A percentile compares a stretch with the other conserved stretches of the same genome.
Conservation (phyloP, 441 rosid genomes). For the Mallotus repandus region DNA sequence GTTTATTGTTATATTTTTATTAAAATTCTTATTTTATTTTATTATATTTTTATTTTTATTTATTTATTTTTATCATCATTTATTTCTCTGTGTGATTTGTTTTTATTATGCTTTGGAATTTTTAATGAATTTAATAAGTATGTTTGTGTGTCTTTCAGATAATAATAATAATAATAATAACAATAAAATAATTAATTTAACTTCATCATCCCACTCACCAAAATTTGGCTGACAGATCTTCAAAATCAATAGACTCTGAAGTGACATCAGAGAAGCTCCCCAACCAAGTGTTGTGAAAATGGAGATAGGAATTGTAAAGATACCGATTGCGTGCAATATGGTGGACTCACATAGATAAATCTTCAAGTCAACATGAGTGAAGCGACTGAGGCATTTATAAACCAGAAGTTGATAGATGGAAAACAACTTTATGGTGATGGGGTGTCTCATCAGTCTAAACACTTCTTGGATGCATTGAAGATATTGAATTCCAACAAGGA, state of each 20-base stretch:
- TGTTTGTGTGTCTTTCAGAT: no score
- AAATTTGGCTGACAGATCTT: slow-evolving; percentile 22
- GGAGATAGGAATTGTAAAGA: slow-evolving; percentile 24
- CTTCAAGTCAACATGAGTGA: slow-evolving; percentile 49
- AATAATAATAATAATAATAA: no score
- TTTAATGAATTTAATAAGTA: no score
- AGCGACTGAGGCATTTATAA: slow-evolving; percentile 59
- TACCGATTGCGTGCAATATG: slow-evolving; percentile 14
- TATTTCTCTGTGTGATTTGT: no score
- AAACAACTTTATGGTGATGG: slow-evolving; percentile 23
- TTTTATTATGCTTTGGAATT: no score
- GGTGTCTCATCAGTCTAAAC: slow-evolving; percentile 41
- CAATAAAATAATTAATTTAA: no score
- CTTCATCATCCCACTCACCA: slow-evolving; percentile 22
- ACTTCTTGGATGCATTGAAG: slow-evolving; percentile 69
- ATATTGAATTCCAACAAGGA: slow-evolving; percentile 69
- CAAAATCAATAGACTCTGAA: slow-evolving; percentile 19
- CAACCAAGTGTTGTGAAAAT: slow-evolving; percentile 18
- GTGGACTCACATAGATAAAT: slow-evolving; percentile 33
- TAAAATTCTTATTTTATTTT: no score
- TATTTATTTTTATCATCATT: no score
- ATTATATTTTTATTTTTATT: no score
- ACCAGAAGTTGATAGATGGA: slow-evolving; percentile 46
- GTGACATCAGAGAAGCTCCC: slow-evolving; percentile 18
- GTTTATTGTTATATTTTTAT: no score